These are phyloP conservation scores for Naganishia sp. DNA, from an alignment of 1,284 basidiomycete genomes.

Conservation along the genomic window DNA sequence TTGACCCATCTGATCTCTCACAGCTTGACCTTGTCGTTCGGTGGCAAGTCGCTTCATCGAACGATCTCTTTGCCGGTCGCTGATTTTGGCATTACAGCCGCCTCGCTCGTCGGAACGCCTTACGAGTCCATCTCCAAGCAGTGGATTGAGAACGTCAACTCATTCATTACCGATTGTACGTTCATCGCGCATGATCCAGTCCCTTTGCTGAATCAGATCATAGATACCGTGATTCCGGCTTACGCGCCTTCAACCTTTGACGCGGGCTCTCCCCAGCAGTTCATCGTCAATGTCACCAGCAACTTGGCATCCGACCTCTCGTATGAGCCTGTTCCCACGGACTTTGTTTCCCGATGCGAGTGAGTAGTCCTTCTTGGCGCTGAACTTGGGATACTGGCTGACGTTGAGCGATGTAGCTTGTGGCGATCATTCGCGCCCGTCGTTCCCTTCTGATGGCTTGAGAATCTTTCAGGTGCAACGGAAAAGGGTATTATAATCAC, in stretches of 20 bases:
- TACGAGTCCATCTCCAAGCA: constrained; percentile 9
- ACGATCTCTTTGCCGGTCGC: neutral
- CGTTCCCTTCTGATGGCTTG: neutral
- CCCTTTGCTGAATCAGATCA: neutral
- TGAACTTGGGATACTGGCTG: neutral
- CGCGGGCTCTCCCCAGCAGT: constrained; percentile 1
- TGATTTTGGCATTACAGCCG: neutral
- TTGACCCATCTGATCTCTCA: neutral
- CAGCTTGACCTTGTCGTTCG: constrained; percentile 8
- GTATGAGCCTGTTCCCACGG: constrained; percentile 11
- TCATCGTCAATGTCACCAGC: constrained; percentile 11
- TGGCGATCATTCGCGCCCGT: neutral
- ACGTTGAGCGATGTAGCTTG: neutral
- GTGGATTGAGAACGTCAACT: constrained; percentile 23
- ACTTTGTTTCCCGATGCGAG: constrained; percentile 23
- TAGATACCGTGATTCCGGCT: constrained; percentile 4
- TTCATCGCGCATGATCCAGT: neutral
- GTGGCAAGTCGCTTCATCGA: neutral
- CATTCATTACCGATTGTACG: constrained; percentile 23
- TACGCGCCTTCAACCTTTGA: constrained; percentile 10
- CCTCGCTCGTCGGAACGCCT: constrained; percentile 3
- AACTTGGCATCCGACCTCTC: constrained; percentile 3
- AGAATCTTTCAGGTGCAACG: neutral
- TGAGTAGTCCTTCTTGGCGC: constrained; percentile 2
- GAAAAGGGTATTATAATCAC: too few relatives aligned